A percentile compares a stretch with the other conserved stretches of the same genome.
Evolutionary conservation across 371 early-diverging fungal genomes (phyloP).

Genomic region (Apophysomyces sp.): DNA sequence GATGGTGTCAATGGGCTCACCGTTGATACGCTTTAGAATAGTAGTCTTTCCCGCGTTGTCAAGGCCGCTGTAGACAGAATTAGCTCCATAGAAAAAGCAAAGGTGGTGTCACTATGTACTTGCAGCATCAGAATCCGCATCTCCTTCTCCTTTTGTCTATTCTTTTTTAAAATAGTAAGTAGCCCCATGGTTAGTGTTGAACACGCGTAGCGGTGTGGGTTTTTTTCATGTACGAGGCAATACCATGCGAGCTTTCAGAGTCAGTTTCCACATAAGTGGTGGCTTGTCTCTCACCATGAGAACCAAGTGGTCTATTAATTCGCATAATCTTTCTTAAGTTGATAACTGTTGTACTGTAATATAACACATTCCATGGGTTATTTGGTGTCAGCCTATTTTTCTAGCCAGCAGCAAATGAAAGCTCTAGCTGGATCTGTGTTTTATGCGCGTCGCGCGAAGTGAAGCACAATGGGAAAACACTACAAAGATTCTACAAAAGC

Average conservation of each 20-base stretch:
- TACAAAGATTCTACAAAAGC: no score
- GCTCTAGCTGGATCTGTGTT: no score
- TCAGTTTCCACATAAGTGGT: not conserved
- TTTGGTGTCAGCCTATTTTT: no score
- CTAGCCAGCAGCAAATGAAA: no score
- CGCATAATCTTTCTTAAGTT: no score
- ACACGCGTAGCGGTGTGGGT: not conserved
- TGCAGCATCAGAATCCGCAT: slow-evolving; percentile 85
- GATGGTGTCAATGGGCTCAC: slow-evolving; percentile 87
- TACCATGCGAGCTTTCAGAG: not conserved
- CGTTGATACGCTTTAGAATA: slow-evolving; percentile 92
- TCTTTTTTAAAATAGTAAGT: slow-evolving; percentile 90
- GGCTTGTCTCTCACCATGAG: not conserved
- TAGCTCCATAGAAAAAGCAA: not conserved
- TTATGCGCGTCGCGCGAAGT: no score
- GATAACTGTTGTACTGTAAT: no score
- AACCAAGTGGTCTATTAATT: no score
- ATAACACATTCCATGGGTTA: no score
- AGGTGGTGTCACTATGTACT: not conserved
- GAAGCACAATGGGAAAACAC: no score
- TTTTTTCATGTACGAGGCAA: not conserved
- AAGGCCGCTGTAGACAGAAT: slow-evolving; percentile 67
- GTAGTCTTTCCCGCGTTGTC: slow-evolving; percentile 99
- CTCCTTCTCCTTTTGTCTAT: slow-evolving; percentile 84
- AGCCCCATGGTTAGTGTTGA: slow-evolving; percentile 76